These are phyloP conservation scores for Stemphylium vesicarium DNA, from an alignment of 2,329 filamentous ascomycete genomes.

Conservation along the genomic window DNA sequence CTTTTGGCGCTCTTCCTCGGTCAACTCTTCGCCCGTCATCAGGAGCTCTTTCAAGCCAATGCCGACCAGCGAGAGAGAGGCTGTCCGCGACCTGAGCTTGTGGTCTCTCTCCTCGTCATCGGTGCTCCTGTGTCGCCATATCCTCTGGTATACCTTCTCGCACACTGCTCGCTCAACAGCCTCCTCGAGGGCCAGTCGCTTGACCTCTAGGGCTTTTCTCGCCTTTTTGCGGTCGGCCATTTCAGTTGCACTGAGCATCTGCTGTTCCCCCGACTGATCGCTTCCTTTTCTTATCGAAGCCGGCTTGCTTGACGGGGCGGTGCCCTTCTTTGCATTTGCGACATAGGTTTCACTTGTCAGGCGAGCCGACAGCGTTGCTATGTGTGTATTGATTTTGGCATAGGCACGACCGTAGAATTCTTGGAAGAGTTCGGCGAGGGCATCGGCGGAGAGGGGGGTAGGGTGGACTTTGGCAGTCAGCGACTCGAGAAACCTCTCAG, in stretches of 20 bases:
- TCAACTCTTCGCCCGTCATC: conserved; percentile 60
- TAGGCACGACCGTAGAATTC: conserved; percentile 88
- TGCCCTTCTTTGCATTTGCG: conserved; percentile 49
- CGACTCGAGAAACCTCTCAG: conserved; percentile 94
- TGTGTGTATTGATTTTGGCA: conserved; percentile 83
- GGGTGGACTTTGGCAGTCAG: conserved; percentile 86
- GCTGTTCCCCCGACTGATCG: conserved; percentile 63
- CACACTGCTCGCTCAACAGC: conserved; percentile 86
- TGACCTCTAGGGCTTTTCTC: conserved; percentile 77
- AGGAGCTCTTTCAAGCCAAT: conserved; percentile 86
- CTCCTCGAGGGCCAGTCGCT: conserved; percentile 80
- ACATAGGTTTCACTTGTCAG: conserved; percentile 69
- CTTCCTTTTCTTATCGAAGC: conserved; percentile 46
- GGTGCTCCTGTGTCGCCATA: conserved; percentile 90
- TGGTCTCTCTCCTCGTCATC: conserved; percentile 95
- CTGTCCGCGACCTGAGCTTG: conserved; percentile 91
- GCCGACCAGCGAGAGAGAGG: conserved; percentile 86
- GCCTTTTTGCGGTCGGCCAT: conserved; percentile 80
- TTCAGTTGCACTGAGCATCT: conserved; percentile 91
- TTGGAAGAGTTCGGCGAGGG: conserved; percentile 85
- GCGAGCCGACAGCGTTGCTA: conserved; percentile 76
- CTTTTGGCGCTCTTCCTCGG: conserved; percentile 63
- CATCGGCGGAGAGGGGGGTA: conserved; percentile 81
- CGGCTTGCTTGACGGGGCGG: conserved; percentile 43
- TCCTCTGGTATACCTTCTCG: conserved; percentile 80